Conservation (phyloP, 2,329 filamentous ascomycete species). For the Trichoderma afroharzianum region DNA sequence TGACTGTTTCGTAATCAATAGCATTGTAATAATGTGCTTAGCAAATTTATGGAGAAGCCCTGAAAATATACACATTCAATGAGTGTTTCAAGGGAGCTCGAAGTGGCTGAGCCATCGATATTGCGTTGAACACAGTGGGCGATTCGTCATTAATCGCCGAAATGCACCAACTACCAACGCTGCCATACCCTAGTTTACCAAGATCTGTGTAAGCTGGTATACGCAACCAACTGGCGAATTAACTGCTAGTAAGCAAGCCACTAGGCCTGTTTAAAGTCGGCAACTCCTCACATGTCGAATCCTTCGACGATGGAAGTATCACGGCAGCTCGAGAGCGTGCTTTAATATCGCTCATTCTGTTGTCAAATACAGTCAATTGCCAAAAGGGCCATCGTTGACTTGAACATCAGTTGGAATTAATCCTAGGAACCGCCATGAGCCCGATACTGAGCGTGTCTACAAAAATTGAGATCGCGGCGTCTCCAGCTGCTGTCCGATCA, state of each 20-base stretch:
- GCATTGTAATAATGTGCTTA: background rate
- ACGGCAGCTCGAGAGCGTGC: background rate
- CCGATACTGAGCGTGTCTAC: constrained; percentile 7
- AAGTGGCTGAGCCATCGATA: background rate
- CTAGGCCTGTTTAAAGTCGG: background rate
- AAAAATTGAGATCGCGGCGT: constrained; percentile 12
- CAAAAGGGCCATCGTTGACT: background rate
- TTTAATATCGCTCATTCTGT: background rate
- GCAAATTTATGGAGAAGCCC: background rate
- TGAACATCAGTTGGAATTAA: background rate
- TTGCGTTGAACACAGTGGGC: background rate
- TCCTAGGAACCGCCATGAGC: background rate
- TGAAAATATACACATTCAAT: background rate
- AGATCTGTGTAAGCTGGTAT: background rate
- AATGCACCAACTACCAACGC: background rate
- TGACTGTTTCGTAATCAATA: background rate
- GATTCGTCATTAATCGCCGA: background rate
- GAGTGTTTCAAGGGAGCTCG: background rate
- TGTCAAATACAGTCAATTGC: background rate
- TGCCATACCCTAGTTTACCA: background rate
- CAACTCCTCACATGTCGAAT: background rate
- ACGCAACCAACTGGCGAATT: background rate
- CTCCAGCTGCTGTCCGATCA: constrained; percentile 2
- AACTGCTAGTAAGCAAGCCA: background rate
- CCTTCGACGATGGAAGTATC: background rate